Evolutionary conservation across 2,329 filamentous ascomycete genomes (phyloP), one percentile per base, ranked within the genome.

Genomic region (Camillea tinctor): DNA sequence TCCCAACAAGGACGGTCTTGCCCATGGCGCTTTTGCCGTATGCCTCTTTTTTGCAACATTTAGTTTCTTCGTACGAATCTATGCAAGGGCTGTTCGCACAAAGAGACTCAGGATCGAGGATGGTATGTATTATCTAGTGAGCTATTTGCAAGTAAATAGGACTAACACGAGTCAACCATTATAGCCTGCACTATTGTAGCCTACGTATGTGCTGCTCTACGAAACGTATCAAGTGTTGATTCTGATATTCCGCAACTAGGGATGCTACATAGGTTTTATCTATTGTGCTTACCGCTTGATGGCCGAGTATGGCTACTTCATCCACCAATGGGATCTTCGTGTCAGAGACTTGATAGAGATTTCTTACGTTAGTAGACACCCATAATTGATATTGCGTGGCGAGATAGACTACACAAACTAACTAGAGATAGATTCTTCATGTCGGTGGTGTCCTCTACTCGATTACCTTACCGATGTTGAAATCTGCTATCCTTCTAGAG

Each of bases 301-400:
- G 56, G 22, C 48, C n/a, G 61, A 61, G 36, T 60, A 62, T 20
- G 63, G 63, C 24, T 64, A 60, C 50, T 66, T 64, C n/a, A 59
- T 66, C 22, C 64, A 65, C 17, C 64, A 66, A 44, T 67, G 64
- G 64, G 55, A 67, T 52, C 26, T 66, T 11, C 55, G 52, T 23
- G 51, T 63, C 7, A 23, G 54, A 21, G 61, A 62, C 40, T n/a
- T 64, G 15, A 61, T 60, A 19, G 61, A 60, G 55, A 54, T 65
- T 20, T 54, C 30, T 19, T 67, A 62, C 48, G 61, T 65, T 44
- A 22, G 64, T 61, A 4, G 50, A 20, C 21, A 0, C 19, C n/a
- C 6, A 17, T 21, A 11, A 13, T 20, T n/a, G 26, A 20, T 20
- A 9, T 15, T 22, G 19, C 9, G 2, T 2, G 26, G 5, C 6